Evolutionary conservation across 1,139 yeast genomes (phyloP).

Genomic region (Diutina siamensis): DNA sequence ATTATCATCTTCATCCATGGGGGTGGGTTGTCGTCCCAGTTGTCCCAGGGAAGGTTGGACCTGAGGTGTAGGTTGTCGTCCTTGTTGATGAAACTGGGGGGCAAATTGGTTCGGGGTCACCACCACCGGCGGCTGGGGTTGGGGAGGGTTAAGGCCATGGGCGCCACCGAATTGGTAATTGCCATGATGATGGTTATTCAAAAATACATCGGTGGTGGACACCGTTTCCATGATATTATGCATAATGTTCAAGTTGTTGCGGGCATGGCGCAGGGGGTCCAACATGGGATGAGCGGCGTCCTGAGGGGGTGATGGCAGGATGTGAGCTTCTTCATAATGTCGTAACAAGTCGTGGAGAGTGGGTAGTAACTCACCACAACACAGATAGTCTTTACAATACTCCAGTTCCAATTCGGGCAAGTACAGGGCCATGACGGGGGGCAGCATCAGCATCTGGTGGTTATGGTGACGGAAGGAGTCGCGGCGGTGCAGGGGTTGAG

Average conservation of each 20-base stretch:
- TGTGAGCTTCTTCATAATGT: slow-evolving; percentile 95
- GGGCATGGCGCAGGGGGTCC: slow-evolving; percentile 17
- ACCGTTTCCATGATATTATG: slow-evolving; percentile 59
- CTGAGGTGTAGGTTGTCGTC: slow-evolving; percentile 9
- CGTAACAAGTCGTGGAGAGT: slow-evolving; percentile 86
- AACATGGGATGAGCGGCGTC: slow-evolving; percentile 19
- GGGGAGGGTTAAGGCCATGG: slow-evolving; percentile 8
- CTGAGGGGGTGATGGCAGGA: slow-evolving; percentile 57
- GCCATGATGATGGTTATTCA: slow-evolving; percentile 26
- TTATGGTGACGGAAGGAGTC: slow-evolving; percentile 25
- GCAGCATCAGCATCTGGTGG: slow-evolving; percentile 35
- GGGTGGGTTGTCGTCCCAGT: slow-evolving; percentile 7
- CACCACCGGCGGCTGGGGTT: not conserved
- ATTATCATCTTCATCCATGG: slow-evolving; percentile 28
- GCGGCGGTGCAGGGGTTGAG: slow-evolving; percentile 17
- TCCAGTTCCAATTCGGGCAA: slow-evolving; percentile 89
- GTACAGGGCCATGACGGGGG: slow-evolving; percentile 46
- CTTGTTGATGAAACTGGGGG: slow-evolving; percentile 8
- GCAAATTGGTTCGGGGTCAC: slow-evolving; percentile 2
- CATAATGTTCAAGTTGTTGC: slow-evolving; percentile 28
- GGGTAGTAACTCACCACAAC: slow-evolving; percentile 89
- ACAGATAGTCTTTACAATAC: slow-evolving; percentile 90
- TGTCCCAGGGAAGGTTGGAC: slow-evolving; percentile 10
- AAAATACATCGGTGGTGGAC: slow-evolving; percentile 80
- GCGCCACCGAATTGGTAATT: slow-evolving; percentile 10